phyloP scores from a whole-genome alignment of 1,139 yeast genomes.

The Hyphopichia fennica region DNA sequence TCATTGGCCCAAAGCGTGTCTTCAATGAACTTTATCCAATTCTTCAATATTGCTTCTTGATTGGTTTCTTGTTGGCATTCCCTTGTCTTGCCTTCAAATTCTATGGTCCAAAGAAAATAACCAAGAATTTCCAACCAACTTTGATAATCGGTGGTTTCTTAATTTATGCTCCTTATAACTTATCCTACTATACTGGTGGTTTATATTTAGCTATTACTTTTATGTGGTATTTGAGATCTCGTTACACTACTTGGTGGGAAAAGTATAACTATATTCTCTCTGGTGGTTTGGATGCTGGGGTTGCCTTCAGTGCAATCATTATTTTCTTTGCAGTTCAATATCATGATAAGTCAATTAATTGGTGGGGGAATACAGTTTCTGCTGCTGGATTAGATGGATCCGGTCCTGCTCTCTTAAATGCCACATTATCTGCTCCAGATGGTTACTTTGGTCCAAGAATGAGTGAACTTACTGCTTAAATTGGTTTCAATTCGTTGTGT shows the following conservation, averaged over 20 bases:
- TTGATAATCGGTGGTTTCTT: slow-evolving; percentile 39
- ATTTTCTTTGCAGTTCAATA: slow-evolving; percentile 58
- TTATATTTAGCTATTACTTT: slow-evolving; percentile 41
- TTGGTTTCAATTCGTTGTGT: too few relatives aligned
- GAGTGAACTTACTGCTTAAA: too few relatives aligned
- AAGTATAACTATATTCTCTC: slow-evolving; percentile 57
- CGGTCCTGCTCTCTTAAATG: slow-evolving; percentile 18
- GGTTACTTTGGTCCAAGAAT: slow-evolving; percentile 50
- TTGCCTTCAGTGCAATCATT: slow-evolving; percentile 51
- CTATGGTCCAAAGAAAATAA: slow-evolving; percentile 28
- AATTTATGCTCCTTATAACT: slow-evolving; percentile 50
- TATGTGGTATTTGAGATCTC: slow-evolving; percentile 46
- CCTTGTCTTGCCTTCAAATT: slow-evolving; percentile 42
- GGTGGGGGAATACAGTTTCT: slow-evolving; percentile 63
- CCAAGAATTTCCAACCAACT: slow-evolving; percentile 43
- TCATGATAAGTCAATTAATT: slow-evolving; percentile 34
- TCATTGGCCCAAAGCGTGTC: slow-evolving; percentile 64
- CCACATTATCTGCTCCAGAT: slow-evolving; percentile 23
- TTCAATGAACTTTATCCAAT: slow-evolving; percentile 49
- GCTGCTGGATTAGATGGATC: slow-evolving; percentile 43
- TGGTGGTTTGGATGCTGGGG: slow-evolving; percentile 52
- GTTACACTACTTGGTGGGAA: slow-evolving; percentile 55
- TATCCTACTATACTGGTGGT: slow-evolving; percentile 48
- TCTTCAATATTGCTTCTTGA: slow-evolving; percentile 51
- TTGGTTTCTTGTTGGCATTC: slow-evolving; percentile 50